phyloP scores from a whole-genome alignment of 192 early-diverging fungal species.

The Mortierella hygrophila region DNA sequence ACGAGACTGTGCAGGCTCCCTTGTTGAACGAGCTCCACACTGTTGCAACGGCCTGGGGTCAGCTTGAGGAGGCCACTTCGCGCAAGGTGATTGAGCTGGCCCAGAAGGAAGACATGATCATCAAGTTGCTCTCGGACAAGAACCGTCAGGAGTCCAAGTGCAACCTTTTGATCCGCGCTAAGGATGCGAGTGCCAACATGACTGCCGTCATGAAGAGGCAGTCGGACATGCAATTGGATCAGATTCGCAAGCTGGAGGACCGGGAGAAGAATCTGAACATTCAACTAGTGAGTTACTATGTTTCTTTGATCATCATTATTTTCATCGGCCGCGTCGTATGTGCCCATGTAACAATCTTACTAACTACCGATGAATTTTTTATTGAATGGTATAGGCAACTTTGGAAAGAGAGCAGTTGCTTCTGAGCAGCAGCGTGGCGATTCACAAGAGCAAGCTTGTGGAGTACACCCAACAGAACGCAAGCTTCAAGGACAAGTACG shows the following conservation, averaged over 20 bases:
- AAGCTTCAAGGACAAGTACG: conserved; percentile 43
- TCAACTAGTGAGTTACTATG: conserved; percentile 51
- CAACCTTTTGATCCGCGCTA: conserved; percentile 82
- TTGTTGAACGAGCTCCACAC: conserved; percentile 76
- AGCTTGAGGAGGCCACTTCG: conserved; percentile 89
- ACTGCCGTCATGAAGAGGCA: conserved; percentile 82
- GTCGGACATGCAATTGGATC: conserved; percentile 91
- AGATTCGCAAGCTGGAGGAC: conserved; percentile 86
- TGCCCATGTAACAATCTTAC: neutral
- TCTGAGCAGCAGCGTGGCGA: conserved; percentile 30
- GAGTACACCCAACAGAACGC: conserved; percentile 49
- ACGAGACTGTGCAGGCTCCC: conserved; percentile 59
- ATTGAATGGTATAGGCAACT: conserved; percentile 21
- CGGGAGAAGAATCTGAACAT: conserved; percentile 76
- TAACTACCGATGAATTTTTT: neutral
- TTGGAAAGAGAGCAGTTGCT: conserved; percentile 52
- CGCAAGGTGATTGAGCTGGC: conserved; percentile 84
- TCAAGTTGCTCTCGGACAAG: conserved; percentile 85
- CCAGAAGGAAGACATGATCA: conserved; percentile 85
- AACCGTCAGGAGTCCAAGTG: conserved; percentile 91
- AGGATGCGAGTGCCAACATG: conserved; percentile 74
- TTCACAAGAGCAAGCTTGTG: conserved; percentile 40
- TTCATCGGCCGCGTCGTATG: neutral
- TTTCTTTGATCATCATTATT: neutral
- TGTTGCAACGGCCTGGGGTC: conserved; percentile 77